Percentiles rank a stretch among this genome's conserved stretches.
Evolutionary conservation across 257 asterid genomes (phyloP).

Genomic region (Thymus mandschuricus): DNA sequence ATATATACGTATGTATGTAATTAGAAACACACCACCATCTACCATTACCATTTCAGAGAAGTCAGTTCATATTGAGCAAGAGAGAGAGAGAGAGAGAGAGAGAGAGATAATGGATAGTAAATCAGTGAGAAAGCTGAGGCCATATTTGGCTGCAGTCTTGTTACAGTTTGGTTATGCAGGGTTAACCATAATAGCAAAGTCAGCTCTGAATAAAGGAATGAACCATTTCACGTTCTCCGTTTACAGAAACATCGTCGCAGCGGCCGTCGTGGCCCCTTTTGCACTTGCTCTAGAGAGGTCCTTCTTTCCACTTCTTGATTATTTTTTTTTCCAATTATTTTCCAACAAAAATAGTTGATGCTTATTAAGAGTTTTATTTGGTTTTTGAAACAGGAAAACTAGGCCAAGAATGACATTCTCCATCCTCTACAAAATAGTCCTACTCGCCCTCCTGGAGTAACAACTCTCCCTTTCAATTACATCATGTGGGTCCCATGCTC

Average conservation of each 20-base stretch:
- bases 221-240: constrained; percentile 61
- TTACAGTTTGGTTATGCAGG: constrained; percentile 75
- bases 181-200: constrained; percentile 57
- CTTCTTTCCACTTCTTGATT: neutral
- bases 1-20: neutral
- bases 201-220: constrained; percentile 67
- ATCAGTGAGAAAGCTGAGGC: constrained; percentile 37
- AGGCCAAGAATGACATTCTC: constrained; percentile 79
- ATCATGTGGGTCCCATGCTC: neutral
- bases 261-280: constrained; percentile 59
- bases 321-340: neutral
- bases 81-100: constrained; percentile 9
- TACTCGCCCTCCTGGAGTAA: constrained; percentile 73
- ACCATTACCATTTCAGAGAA: neutral
- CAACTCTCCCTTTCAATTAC: neutral
- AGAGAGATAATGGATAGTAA: constrained; percentile 30
- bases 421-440: constrained; percentile 52
- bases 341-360: neutral
- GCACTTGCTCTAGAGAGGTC: constrained; percentile 69
- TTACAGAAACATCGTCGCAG: constrained; percentile 63
- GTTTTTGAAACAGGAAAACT: constrained; percentile 58
- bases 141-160: constrained; percentile 55
- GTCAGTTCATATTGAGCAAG: neutral
- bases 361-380: constrained; percentile 12
- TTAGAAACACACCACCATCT: neutral